A percentile compares a stretch with the other conserved stretches of the same genome.
Evolutionary conservation across 352 stramenopile species (phyloP).

Genomic region (Peronospora destructor): DNA sequence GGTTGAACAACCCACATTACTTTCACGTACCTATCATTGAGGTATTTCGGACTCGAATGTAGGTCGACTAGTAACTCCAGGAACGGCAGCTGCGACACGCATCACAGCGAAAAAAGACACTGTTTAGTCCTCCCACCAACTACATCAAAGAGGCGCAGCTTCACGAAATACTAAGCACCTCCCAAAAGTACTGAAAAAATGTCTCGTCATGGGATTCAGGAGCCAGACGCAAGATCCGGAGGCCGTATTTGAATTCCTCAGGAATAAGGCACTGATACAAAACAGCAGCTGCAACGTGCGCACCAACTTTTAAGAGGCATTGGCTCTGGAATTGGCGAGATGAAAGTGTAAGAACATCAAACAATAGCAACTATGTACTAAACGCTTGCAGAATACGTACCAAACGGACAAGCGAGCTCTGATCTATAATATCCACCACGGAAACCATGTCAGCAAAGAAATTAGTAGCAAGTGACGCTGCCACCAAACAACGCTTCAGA

Average conservation of each 20-base stretch:
- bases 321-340: slow-evolving; percentile 41
- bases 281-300: slow-evolving; percentile 72
- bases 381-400: slow-evolving; percentile 23
- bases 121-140: slow-evolving; percentile 2
- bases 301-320: slow-evolving; percentile 77
- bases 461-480: slow-evolving; percentile 73
- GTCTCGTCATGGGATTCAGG: slow-evolving; percentile 60
- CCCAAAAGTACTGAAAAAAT: slow-evolving; percentile 86
- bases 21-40: slow-evolving; percentile 48
- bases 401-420: slow-evolving; percentile 76
- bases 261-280: slow-evolving; percentile 77
- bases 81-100: slow-evolving; percentile 46
- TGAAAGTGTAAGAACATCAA: slow-evolving; percentile 9
- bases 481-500: slow-evolving; percentile 65
- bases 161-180: slow-evolving; percentile 30
- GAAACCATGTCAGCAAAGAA: slow-evolving; percentile 69
- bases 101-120: slow-evolving; percentile 1
- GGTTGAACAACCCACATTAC: neutral
- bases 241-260: slow-evolving; percentile 76
- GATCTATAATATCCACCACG: slow-evolving; percentile 75
- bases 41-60: slow-evolving; percentile 63
- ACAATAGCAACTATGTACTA: neutral
- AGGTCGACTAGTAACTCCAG: slow-evolving; percentile 78
- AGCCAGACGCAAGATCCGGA: slow-evolving; percentile 68
- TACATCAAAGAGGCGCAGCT: neutral